Evolutionary conservation across 1,284 basidiomycete species (phyloP), one percentile per base, ranked within the genome.

Genomic region (Apiotrichum veenhuisii): DNA sequence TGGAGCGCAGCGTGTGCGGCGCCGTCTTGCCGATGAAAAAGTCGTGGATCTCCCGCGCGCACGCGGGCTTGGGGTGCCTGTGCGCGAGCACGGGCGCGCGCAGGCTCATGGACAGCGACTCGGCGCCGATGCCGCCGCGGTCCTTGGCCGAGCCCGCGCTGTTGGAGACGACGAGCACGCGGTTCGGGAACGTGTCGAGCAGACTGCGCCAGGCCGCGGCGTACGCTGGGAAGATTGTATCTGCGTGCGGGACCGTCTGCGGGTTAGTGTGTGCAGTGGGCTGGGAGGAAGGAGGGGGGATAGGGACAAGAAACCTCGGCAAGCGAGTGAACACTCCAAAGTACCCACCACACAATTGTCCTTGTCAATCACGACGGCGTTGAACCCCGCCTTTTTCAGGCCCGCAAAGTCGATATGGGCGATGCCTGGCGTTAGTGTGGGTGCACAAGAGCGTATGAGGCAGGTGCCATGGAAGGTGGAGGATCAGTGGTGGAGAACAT

Each of bases 301-400:
- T n/a, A n/a, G n/a, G n/a, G n/a, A n/a, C n/a, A n/a, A n/a, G n/a
- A n/a, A n/a, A n/a, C n/a, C n/a, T n/a, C n/a, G n/a, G n/a, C n/a
- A n/a, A n/a, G n/a, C n/a, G n/a, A n/a, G n/a, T n/a, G n/a, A n/a
- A n/a, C n/a, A n/a, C n/a, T n/a, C n/a, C n/a, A n/a, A n/a, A n/a
- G n/a, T 22, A 77, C 85, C 37, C 67, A 91, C 92, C 65, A 98
- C 76, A 71, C 95, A 98, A 66, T 98, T 98, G 74, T 98, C 95
- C 79, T 97, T 98, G 83, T 98, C 95, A 64, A 97, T 88, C 0
- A 98, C 86, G 14, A 89, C 87, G 34, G 88, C 92, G 46, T 86
- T 84, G 68, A 91, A 93, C 2, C 94, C 93, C 18, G 85, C 84
- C 54, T 80, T 80, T 58, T 83, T 82, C 38, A 98, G 80, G 17